phyloP scores from a whole-genome alignment of 352 stramenopile genomes.

The Globisporangium splendens region DNA sequence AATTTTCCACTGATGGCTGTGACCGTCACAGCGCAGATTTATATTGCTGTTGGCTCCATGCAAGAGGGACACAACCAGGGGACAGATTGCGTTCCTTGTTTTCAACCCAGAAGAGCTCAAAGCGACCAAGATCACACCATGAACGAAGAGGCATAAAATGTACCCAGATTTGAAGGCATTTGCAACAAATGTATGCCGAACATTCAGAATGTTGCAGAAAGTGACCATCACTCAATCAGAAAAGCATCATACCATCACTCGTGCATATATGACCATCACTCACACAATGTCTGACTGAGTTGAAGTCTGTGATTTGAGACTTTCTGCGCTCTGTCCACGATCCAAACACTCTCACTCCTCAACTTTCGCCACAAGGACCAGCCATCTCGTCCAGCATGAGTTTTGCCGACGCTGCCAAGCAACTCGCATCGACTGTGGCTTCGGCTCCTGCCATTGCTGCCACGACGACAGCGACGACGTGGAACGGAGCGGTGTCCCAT shows the following conservation, averaged over 20 bases:
- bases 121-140: no score
- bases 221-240: not conserved
- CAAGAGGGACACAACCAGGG: no score
- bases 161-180: no score
- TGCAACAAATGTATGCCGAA: no score
- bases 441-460: not conserved
- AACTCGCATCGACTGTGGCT: constrained; percentile 9
- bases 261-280: constrained; percentile 8
- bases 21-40: no score
- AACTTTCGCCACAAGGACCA: constrained; percentile 2
- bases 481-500: constrained; percentile 37
- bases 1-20: no score
- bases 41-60: no score
- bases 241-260: constrained; percentile 9
- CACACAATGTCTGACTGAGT: not conserved
- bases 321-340: not conserved
- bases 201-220: no score
- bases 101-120: no score
- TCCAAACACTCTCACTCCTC: constrained; percentile 13
- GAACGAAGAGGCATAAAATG: no score
- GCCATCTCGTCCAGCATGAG: constrained; percentile 4
- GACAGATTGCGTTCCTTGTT: no score
- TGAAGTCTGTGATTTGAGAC: not conserved
- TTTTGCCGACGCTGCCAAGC: constrained; percentile 27
- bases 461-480: constrained; percentile 21